Evolutionary conservation across 352 stramenopile species (phyloP).

Genomic region (Pythium brachiatum): DNA sequence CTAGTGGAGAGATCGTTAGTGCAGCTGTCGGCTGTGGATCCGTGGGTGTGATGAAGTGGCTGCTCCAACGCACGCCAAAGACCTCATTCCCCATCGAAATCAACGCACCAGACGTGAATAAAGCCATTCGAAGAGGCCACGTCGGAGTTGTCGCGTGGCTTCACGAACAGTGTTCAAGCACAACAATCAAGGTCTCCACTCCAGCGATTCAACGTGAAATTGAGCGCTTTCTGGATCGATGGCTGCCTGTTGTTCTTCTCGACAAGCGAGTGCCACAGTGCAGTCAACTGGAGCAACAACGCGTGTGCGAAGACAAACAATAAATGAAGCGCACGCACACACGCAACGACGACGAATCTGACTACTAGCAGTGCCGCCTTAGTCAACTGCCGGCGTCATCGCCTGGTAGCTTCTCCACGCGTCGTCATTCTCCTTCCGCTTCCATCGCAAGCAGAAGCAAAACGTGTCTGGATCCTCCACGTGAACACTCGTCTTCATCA

Average conservation of each 20-base stretch:
- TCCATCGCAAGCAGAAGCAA: conserved; percentile 7
- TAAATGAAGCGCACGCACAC: no score
- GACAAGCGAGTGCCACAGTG: no score
- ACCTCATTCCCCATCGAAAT: background rate
- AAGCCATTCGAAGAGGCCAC: background rate
- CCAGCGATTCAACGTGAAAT: background rate
- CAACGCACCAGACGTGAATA: background rate
- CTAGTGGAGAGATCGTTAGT: background rate
- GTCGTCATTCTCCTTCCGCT: conserved; percentile 7
- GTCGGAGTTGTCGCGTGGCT: background rate
- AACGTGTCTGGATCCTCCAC: conserved; percentile 13
- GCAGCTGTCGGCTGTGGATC: background rate
- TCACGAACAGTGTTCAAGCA: background rate
- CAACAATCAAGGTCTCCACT: background rate
- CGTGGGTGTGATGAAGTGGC: background rate
- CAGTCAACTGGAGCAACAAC: no score
- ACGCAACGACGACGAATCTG: no score
- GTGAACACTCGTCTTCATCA: conserved; percentile 10
- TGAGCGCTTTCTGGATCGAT: background rate
- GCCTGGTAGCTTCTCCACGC: conserved; percentile 6
- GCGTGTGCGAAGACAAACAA: no score
- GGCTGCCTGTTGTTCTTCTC: no score
- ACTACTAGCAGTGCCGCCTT: no score
- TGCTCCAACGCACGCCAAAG: background rate
- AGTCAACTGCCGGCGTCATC: conserved; percentile 11